Evolutionary conservation across 495 filamentous ascomycete species (phyloP), one percentile per base, ranked within the genome.

Genomic region (Aspergillus diversus): DNA sequence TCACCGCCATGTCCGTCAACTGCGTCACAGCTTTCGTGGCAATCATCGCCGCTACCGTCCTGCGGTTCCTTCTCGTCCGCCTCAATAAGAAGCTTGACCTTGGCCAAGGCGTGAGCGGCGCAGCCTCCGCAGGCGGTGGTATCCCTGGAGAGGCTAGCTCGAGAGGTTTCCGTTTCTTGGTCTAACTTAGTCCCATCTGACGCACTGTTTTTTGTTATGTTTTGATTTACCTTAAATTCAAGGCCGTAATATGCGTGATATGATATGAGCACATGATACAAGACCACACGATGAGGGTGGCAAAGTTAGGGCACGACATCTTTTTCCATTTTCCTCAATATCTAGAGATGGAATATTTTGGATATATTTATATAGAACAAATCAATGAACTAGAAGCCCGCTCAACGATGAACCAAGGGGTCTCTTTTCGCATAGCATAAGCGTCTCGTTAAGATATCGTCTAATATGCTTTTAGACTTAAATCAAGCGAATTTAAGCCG

Each of bases 1-100:
- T 88, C 6, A 79, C 89, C 12, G 90, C 92, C 5, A 91, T 94
- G 84, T 76, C 80, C 2, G 90, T 92, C 60, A 92, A 93, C 71
- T 90, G 87, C 64, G 83, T 73, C 3, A 92, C 86, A 39, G 84
- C 84, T 0, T 80, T 86, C 27, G 72, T 92, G 47, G 86, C 90
- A 1, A 89, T 94, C 37, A 51, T 86, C 27, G 77, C 85, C 37
- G 90, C 91, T 3, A 86, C 87, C 0, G 68, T 84, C 1, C 72
- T 94, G 64, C 76, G 90, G 1, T 78, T 90, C 46, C 83, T 90
- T 15, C 80, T 96, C 5, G 81, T 83, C n/a, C 71, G 84, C 48
- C 68, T 91, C 62, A 96, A 96, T 63, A 86, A 83, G 78, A 90
- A 87, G 75, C 79, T 94, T 13, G 90, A 91, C 46, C 55, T 77